Conservation (phyloP, 2,329 filamentous ascomycete species). For the Clarireedia homoeocarpa region DNA sequence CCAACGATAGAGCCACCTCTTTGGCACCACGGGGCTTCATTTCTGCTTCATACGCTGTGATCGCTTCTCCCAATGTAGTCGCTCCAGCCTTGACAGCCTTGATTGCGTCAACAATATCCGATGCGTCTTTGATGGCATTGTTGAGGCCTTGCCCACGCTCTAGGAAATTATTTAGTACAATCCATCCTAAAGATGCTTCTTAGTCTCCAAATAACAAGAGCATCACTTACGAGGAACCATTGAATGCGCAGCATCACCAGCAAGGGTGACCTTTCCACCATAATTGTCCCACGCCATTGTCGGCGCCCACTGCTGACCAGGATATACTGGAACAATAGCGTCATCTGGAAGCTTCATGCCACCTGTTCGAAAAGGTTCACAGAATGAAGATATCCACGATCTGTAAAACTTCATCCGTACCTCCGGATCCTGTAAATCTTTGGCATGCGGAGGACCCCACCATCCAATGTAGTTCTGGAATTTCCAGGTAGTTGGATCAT, state of each 20-base stretch:
- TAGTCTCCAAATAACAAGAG: not conserved
- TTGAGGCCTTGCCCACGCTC: conserved; percentile 6
- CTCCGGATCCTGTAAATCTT: not conserved
- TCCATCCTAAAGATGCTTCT: not conserved
- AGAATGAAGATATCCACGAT: not conserved
- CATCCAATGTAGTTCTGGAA: not conserved
- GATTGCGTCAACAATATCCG: conserved; percentile 7
- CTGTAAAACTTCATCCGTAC: not conserved
- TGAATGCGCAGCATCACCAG: not conserved
- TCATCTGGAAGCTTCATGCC: not conserved
- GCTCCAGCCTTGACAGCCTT: conserved; percentile 17
- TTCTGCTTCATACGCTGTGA: conserved; percentile 36
- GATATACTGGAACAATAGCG: not conserved
- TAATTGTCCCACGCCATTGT: not conserved
- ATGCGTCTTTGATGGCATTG: not conserved
- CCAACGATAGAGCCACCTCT: conserved; percentile 36
- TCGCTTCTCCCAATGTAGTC: conserved; percentile 19
- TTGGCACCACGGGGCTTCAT: conserved; percentile 36
- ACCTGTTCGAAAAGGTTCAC: not conserved
- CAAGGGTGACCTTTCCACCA: not conserved
- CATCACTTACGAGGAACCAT: not conserved
- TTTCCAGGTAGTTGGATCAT: not conserved
- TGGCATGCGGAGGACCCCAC: not conserved
- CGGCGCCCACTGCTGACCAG: not conserved
- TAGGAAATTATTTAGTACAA: not conserved